These are phyloP conservation scores for Jatropha curcas DNA, from an alignment of 345 rosid species.

Conservation along the genomic window DNA sequence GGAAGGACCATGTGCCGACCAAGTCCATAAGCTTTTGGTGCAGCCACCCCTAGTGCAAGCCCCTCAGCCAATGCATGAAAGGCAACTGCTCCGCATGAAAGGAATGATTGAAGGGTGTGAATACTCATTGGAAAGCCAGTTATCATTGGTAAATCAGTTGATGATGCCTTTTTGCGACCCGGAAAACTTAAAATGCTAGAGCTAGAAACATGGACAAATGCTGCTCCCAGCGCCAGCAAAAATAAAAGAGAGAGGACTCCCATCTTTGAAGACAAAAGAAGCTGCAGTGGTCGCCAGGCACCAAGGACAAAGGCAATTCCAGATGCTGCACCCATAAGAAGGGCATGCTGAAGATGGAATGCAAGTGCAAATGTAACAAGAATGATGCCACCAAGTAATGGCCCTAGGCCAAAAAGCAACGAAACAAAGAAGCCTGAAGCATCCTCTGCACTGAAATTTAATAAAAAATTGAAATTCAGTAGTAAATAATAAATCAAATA, in stretches of 20 bases:
- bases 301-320: slow-evolving; percentile 93
- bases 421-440: slow-evolving; percentile 98
- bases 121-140: slow-evolving; percentile 66
- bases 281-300: slow-evolving; percentile 89
- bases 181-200: slow-evolving; percentile 55
- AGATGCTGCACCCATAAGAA: slow-evolving; percentile 90
- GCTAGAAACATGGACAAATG: slow-evolving; percentile 52
- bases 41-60: slow-evolving; percentile 96
- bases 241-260: slow-evolving; percentile 58
- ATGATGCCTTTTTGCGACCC: slow-evolving; percentile 56
- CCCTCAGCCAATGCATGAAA: slow-evolving; percentile 97
- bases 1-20: slow-evolving; percentile 98
- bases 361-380: slow-evolving; percentile 79
- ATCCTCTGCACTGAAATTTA: slow-evolving; percentile 78
- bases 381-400: slow-evolving; percentile 78
- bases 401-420: slow-evolving; percentile 95
- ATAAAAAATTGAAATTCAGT: slow-evolving; percentile 20
- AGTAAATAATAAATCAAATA: slow-evolving; percentile 1
- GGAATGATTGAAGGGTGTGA: slow-evolving; percentile 79
- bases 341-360: slow-evolving; percentile 81
- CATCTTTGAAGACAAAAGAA: slow-evolving; percentile 73
- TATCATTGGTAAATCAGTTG: slow-evolving; percentile 44
- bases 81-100: slow-evolving; percentile 87
- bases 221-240: slow-evolving; percentile 64
- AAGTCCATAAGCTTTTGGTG: slow-evolving; percentile 92